Percentiles rank a stretch among this genome's conserved stretches.
Conservation (phyloP, 2,329 filamentous ascomycete species). For the Microsporum audouinii region DNA sequence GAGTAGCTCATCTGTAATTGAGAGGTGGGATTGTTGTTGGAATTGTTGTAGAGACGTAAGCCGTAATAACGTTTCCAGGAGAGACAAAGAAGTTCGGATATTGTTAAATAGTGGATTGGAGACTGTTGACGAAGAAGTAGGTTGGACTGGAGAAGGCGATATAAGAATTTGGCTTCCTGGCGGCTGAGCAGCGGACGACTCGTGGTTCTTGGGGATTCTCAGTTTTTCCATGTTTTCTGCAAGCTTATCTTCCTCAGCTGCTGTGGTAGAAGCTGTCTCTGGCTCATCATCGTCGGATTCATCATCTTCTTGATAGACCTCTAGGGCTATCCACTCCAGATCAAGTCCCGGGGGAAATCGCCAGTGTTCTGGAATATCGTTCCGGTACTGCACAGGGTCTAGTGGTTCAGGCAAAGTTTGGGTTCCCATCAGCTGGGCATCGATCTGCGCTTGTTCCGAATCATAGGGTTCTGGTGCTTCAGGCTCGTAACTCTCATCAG, state of each 20-base stretch:
- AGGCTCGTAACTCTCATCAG: conserved; percentile 22
- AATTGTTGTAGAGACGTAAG: conserved; percentile 82
- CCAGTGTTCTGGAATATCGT: conserved; percentile 37
- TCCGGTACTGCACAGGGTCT: conserved; percentile 11
- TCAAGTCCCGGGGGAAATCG: conserved; percentile 64
- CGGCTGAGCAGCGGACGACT: conserved; percentile 5
- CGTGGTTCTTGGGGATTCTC: conserved; percentile 35
- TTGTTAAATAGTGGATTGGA: conserved; percentile 41
- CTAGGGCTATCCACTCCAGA: conserved; percentile 81
- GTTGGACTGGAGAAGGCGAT: conserved; percentile 33
- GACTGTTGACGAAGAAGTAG: conserved; percentile 34
- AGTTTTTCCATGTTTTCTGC: conserved; percentile 37
- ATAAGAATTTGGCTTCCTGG: conserved; percentile 14
- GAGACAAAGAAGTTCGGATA: conserved; percentile 59
- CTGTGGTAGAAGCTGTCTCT: conserved; percentile 18
- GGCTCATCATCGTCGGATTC: conserved; percentile 42
- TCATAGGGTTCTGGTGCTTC: conserved; percentile 25
- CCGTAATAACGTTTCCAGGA: conserved; percentile 79
- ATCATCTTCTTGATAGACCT: conserved; percentile 61
- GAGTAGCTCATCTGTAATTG: conserved; percentile 77
- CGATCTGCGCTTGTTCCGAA: conserved; percentile 32
- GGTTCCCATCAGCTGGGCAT: conserved; percentile 11
- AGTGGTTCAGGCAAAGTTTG: neutral
- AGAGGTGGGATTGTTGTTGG: conserved; percentile 77
- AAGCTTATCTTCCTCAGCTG: conserved; percentile 24